These are phyloP conservation scores for Diaporthe velutina DNA, from an alignment of 2,329 filamentous ascomycete genomes.

Conservation along the genomic window DNA sequence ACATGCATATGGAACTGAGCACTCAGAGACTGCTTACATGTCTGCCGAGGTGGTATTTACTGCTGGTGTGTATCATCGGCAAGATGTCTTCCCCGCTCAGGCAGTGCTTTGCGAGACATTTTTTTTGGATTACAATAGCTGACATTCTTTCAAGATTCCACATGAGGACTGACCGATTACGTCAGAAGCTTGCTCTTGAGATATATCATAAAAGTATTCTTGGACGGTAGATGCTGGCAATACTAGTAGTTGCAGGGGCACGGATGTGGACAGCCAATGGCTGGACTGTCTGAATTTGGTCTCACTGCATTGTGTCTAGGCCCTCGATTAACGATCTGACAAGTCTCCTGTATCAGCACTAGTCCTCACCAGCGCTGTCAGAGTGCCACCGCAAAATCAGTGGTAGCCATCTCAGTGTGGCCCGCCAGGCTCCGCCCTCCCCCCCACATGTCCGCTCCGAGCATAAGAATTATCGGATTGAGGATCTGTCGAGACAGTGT, in stretches of 20 bases:
- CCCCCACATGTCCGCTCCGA: neutral
- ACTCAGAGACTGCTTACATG: neutral
- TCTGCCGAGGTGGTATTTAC: neutral
- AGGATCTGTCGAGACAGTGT: neutral
- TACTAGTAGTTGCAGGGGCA: neutral
- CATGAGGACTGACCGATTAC: too few species aligned
- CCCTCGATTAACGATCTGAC: too few species aligned
- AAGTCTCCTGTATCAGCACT: too few species aligned
- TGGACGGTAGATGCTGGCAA: neutral
- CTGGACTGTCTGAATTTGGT: neutral
- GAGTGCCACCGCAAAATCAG: neutral
- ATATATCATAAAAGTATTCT: rapidly evolving
- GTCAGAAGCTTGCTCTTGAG: too few species aligned
- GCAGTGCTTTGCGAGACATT: neutral
- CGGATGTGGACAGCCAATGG: neutral
- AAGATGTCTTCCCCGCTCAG: too few species aligned
- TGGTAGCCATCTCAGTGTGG: neutral
- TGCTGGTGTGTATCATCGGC: neutral
- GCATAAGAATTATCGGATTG: too few species aligned
- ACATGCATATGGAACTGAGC: neutral
- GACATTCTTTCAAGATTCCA: neutral
- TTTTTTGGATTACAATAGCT: neutral
- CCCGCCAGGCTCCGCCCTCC: neutral
- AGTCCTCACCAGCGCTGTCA: too few species aligned
- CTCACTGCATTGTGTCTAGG: neutral